phyloP scores from a whole-genome alignment of 192 early-diverging fungal genomes.

The Phycomyces nitens region DNA sequence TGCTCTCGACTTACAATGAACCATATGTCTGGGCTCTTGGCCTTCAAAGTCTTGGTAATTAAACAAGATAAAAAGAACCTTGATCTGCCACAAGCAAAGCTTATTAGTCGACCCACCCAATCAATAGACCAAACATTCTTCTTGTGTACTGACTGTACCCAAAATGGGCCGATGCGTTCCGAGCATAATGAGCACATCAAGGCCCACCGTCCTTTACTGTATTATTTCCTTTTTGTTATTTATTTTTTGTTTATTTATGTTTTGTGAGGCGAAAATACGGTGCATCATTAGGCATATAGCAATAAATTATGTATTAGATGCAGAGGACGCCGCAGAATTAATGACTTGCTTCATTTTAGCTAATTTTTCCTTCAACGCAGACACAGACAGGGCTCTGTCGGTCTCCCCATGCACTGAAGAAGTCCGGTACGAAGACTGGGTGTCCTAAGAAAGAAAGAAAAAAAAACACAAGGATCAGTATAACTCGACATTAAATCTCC shows the following conservation, averaged over 20 bases:
- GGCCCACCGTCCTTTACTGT: background rate
- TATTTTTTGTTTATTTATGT: too few relatives aligned
- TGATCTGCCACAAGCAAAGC: too few relatives aligned
- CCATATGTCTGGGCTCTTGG: background rate
- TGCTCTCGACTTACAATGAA: background rate
- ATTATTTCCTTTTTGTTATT: slow-evolving; percentile 4
- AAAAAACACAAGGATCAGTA: background rate
- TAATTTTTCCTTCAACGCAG: slow-evolving; percentile 61
- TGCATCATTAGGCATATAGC: too few relatives aligned
- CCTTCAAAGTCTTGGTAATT: background rate
- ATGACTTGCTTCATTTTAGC: slow-evolving; percentile 56
- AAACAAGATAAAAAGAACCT: background rate
- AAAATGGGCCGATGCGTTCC: too few relatives aligned
- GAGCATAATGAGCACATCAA: too few relatives aligned
- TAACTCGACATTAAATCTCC: background rate
- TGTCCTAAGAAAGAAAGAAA: slow-evolving; percentile 19
- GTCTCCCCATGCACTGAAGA: slow-evolving; percentile 16
- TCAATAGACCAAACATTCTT: too few relatives aligned
- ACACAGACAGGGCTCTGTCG: slow-evolving; percentile 58
- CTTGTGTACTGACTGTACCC: too few relatives aligned
- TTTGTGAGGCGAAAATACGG: too few relatives aligned
- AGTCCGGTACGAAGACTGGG: slow-evolving; percentile 3
- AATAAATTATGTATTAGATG: background rate
- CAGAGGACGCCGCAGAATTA: slow-evolving; percentile 22
- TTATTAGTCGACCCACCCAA: too few relatives aligned